Base-by-base conservation (phyloP, 768 basidiomycete genomes). In the Hortiboletus flavorubellus region DNA sequence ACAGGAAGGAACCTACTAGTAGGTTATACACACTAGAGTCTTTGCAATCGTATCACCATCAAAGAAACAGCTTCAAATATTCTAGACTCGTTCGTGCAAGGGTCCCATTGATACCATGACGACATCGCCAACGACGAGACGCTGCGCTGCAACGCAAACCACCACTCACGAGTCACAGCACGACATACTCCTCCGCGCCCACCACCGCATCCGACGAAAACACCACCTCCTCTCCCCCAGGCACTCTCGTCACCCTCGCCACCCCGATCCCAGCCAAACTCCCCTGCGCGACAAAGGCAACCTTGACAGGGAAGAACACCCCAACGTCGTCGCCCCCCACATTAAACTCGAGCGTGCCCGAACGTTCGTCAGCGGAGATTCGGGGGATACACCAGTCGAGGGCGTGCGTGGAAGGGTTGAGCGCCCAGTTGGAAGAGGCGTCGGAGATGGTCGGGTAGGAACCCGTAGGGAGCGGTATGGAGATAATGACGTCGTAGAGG, bases 221-320 rank as follows among this genome's bases (percentile, higher is more conserved):
- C 4, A 75, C 73, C 39, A 79, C 75, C n/a, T 79, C 73, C 44
- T 79, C 81, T 4, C 75, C 74, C 34, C 68, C 71, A 23, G 73
- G 80, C 21, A 85, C 72, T 48, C 78, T 79, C n/a, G 76, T 80
- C 37, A 89, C 85, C 31, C 70, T 74, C 3, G 71, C 77, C 15
- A 95, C 81, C 30, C 76, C 79, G 38, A 97, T 78, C 21, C 93
- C 91, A 0, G 88, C 86, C 58, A 96, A 71, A 63, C 87, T 91
- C 8, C 91, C 90, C 61, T 88, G 80, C 0, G 84, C 88, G 47
- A 87, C 84, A 65, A 98, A 98, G 2, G 78, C 72, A 2, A 96
- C 86, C 35, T 80, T 78, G 46, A 99, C 92, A 3, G 96, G 95
- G 91, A 98, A 99, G 77, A 97, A 96, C 10, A 81, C 82, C 4